Conservation (phyloP, 805 yeast genomes). For the Candida jianshihensis region DNA sequence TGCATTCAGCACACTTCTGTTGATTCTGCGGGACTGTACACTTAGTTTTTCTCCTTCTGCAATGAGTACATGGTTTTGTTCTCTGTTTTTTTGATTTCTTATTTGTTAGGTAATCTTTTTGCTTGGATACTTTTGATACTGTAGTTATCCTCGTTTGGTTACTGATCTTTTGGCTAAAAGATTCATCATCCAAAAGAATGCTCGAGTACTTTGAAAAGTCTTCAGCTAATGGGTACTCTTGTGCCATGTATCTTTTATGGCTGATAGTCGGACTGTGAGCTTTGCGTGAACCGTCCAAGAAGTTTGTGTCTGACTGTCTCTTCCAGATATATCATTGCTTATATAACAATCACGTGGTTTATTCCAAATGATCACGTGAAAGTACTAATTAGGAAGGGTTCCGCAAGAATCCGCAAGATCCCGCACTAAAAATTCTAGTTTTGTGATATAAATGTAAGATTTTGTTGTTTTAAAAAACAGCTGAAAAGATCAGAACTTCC, state of each 20-base stretch:
- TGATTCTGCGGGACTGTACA: slow-evolving; percentile 22
- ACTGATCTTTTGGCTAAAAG: neutral
- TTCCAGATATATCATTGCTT: neutral
- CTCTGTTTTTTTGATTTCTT: slow-evolving; percentile 25
- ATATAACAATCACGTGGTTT: neutral
- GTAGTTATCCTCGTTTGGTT: neutral
- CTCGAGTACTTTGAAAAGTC: neutral
- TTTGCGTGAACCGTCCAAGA: no score
- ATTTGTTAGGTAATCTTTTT: neutral
- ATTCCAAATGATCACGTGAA: neutral
- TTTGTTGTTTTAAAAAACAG: no score
- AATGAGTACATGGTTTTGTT: slow-evolving; percentile 31
- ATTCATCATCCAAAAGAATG: neutral
- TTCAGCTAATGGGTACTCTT: neutral
- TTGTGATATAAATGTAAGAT: no score
- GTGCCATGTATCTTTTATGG: no score
- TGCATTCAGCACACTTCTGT: slow-evolving; percentile 24
- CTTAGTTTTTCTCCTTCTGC: slow-evolving; percentile 30
- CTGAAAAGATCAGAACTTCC: no score
- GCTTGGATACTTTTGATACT: neutral
- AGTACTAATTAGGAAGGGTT: neutral
- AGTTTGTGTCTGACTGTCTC: no score
- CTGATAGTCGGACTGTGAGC: no score
- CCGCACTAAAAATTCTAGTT: no score
- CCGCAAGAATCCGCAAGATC: neutral